These are phyloP conservation scores for Medicago ruthenica DNA, from an alignment of 306 rosid species.

Conservation along the genomic window DNA sequence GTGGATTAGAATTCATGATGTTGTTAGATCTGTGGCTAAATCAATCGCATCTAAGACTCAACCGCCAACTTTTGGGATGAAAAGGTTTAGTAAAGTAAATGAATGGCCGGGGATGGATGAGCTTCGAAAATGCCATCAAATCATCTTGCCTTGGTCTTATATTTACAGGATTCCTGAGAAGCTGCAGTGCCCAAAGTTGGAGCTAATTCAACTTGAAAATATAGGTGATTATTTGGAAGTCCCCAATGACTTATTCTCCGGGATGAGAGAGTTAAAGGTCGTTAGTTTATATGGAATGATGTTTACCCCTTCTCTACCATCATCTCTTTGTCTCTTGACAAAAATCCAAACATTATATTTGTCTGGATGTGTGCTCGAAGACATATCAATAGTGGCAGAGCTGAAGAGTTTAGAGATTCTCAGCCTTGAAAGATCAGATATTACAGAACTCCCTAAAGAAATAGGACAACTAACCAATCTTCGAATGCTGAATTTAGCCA, in stretches of 20 bases:
- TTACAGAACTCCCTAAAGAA: neutral
- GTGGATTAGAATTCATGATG: too few species aligned
- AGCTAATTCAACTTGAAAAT: neutral
- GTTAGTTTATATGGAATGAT: neutral
- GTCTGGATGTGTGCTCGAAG: neutral
- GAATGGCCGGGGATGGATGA: neutral
- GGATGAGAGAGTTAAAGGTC: neutral
- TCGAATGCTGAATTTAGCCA: neutral
- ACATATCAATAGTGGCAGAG: neutral
- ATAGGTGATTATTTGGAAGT: neutral
- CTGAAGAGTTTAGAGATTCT: conserved; percentile 5
- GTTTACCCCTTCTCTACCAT: neutral
- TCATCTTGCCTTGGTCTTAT: neutral
- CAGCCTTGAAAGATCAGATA: neutral
- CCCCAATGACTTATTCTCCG: neutral
- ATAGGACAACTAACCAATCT: neutral
- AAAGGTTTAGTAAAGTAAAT: too few species aligned
- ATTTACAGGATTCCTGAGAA: neutral
- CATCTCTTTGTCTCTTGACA: neutral
- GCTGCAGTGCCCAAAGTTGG: neutral
- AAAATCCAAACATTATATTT: neutral
- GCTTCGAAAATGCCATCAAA: neutral
- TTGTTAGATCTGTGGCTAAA: too few species aligned
- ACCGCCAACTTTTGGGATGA: too few species aligned
- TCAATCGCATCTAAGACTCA: too few species aligned